A percentile compares a stretch with the other conserved stretches of the same genome.
phyloP scores from a whole-genome alignment of 495 filamentous ascomycete genomes.

The Sporormia fimetaria region DNA sequence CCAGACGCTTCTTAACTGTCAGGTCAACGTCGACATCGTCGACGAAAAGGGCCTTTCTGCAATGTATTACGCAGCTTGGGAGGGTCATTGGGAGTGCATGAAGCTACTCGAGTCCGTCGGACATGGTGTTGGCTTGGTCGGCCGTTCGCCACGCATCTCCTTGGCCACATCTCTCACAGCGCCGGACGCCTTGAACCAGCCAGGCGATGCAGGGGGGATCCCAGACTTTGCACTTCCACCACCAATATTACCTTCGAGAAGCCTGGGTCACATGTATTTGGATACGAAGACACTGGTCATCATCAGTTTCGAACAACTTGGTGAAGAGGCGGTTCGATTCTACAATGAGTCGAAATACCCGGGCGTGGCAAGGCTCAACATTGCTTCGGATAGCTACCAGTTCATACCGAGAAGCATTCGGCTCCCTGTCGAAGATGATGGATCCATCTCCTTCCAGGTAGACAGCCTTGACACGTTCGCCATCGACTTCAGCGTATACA shows the following conservation, averaged over 20 bases:
- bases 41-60: slow-evolving; percentile 91
- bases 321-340: slow-evolving; percentile 64
- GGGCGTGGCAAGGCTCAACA: slow-evolving; percentile 80
- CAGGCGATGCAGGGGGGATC: slow-evolving; percentile 75
- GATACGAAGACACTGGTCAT: slow-evolving; percentile 93
- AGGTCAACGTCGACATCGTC: slow-evolving; percentile 59
- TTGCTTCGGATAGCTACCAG: slow-evolving; percentile 91
- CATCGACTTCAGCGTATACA: slow-evolving; percentile 95
- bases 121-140: slow-evolving; percentile 20
- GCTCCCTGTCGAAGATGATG: slow-evolving; percentile 91
- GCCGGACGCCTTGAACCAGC: slow-evolving; percentile 54
- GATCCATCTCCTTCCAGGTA: slow-evolving; percentile 86
- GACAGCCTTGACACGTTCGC: slow-evolving; percentile 85
- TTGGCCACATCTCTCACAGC: slow-evolving; percentile 30
- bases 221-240: slow-evolving; percentile 87
- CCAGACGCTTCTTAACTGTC: slow-evolving; percentile 60
- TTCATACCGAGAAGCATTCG: slow-evolving; percentile 91
- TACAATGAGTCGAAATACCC: slow-evolving; percentile 94
- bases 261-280: slow-evolving; percentile 96
- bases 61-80: slow-evolving; percentile 98
- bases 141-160: slow-evolving; percentile 10
- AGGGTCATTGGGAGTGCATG: slow-evolving; percentile 93
- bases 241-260: slow-evolving; percentile 84
- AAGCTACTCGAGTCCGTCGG: slow-evolving; percentile 49
- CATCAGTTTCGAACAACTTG: slow-evolving; percentile 67